Evolutionary conservation across 176 grass and related monocot genomes (phyloP).

Genomic region (Paspalum notatum): DNA sequence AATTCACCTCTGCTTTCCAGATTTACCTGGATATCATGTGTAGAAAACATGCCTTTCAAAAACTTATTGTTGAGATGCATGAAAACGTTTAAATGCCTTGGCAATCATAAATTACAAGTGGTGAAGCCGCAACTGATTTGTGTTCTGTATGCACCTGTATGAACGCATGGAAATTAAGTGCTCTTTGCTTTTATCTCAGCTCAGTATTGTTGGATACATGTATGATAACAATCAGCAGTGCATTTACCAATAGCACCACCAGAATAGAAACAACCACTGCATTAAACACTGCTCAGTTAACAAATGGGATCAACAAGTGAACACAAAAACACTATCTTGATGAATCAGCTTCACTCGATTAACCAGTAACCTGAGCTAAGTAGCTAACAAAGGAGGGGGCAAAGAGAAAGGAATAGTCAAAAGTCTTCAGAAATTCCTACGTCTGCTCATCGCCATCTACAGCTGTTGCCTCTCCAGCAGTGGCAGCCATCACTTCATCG

Average conservation of each 20-base stretch:
- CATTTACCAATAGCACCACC: background rate
- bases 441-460: constrained; percentile 47
- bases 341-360: background rate
- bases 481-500: constrained; percentile 71
- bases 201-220: background rate
- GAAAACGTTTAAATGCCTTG: constrained; percentile 3
- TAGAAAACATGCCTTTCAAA: background rate
- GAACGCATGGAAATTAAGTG: background rate
- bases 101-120: constrained; percentile 25
- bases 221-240: background rate
- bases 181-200: background rate
- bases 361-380: background rate
- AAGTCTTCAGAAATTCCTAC: constrained; percentile 9
- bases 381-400: background rate
- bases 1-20: background rate
- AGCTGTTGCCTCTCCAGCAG: constrained; percentile 37
- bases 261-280: background rate
- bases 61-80: background rate
- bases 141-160: background rate
- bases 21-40: constrained; percentile 4
- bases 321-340: background rate
- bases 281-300: background rate
- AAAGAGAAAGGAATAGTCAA: background rate
- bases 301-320: background rate
- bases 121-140: background rate